phyloP scores from a whole-genome alignment of 208 protist species.

The Crithidia sp. region DNA sequence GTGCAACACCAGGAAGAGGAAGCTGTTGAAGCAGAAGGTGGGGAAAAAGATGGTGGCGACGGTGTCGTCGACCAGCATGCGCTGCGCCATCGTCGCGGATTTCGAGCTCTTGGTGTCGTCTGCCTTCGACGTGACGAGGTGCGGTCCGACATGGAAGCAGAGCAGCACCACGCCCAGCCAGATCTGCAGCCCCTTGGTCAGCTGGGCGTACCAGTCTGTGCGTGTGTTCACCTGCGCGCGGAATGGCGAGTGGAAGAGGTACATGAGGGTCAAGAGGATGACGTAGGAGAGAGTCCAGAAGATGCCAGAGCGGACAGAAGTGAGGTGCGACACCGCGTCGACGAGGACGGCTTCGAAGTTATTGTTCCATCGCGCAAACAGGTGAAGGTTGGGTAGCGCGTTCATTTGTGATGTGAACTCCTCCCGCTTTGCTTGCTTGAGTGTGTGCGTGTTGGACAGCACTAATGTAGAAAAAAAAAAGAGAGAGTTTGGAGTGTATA shows the following conservation, averaged over 20 bases:
- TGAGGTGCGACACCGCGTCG: conserved; percentile 13
- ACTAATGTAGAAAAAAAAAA: no score
- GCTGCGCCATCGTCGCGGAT: not conserved
- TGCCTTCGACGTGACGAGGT: conserved; percentile 32
- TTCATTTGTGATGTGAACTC: not conserved
- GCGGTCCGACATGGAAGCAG: conserved; percentile 66
- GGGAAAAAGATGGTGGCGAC: conserved; percentile 72
- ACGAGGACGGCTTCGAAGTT: conserved; percentile 17
- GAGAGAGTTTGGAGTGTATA: no score
- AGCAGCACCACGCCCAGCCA: conserved; percentile 59
- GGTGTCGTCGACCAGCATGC: conserved; percentile 28
- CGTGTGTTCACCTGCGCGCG: conserved; percentile 47
- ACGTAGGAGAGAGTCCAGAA: conserved; percentile 63
- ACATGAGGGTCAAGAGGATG: conserved; percentile 56
- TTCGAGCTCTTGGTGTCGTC: not conserved
- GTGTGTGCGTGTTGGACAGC: no score
- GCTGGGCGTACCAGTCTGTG: conserved; percentile 68
- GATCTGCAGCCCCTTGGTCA: conserved; percentile 77
- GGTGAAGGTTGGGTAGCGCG: not conserved
- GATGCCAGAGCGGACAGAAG: conserved; percentile 22
- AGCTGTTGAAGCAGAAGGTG: conserved; percentile 54
- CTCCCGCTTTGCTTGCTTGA: no score
- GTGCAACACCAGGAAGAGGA: conserved; percentile 68
- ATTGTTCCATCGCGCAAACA: conserved; percentile 14
- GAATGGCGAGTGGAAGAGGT: conserved; percentile 85